Conservation (phyloP, 2,329 filamentous ascomycete species). For the Diaporthe australafricana region DNA sequence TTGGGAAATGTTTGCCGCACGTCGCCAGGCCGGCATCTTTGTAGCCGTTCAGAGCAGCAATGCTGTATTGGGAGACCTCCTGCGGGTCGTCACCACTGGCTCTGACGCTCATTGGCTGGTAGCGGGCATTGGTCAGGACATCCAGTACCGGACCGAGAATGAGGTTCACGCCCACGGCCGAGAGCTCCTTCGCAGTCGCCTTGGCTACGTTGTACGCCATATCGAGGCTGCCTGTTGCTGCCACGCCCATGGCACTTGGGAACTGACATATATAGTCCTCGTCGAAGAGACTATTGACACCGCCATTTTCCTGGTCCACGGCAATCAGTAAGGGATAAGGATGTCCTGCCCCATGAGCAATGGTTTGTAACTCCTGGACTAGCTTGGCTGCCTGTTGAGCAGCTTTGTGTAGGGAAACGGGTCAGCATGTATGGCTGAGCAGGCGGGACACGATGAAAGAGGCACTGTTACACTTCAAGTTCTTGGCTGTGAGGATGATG, state of each 20-base stretch:
- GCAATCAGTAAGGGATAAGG: constrained; percentile 90
- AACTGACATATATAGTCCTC: constrained; percentile 97
- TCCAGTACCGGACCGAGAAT: constrained; percentile 95
- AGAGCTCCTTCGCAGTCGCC: constrained; percentile 91
- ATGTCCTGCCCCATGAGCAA: constrained; percentile 91
- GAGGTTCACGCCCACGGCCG: constrained; percentile 94
- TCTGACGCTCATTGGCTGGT: constrained; percentile 89
- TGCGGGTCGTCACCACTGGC: constrained; percentile 94
- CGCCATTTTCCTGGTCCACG: constrained; percentile 97
- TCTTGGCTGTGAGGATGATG: constrained; percentile 86
- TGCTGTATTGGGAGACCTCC: constrained; percentile 92
- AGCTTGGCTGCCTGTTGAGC: constrained; percentile 90
- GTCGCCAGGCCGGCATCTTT: constrained; percentile 90
- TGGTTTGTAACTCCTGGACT: constrained; percentile 91
- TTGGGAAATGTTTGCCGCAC: constrained; percentile 96
- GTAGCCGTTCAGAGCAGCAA: constrained; percentile 91
- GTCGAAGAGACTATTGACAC: constrained; percentile 96
- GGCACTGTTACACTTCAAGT: constrained; percentile 76
- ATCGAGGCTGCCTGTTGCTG: constrained; percentile 88
- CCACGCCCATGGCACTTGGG: constrained; percentile 95
- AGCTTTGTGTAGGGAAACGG: constrained; percentile 63
- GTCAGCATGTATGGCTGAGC: constrained; percentile 45
- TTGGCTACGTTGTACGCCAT: constrained; percentile 91
- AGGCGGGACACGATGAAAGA: constrained; percentile 1
- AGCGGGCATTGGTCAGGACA: constrained; percentile 91